Conservation (phyloP, 129 eudicot genomes). For the Flaveria linearis region DNA sequence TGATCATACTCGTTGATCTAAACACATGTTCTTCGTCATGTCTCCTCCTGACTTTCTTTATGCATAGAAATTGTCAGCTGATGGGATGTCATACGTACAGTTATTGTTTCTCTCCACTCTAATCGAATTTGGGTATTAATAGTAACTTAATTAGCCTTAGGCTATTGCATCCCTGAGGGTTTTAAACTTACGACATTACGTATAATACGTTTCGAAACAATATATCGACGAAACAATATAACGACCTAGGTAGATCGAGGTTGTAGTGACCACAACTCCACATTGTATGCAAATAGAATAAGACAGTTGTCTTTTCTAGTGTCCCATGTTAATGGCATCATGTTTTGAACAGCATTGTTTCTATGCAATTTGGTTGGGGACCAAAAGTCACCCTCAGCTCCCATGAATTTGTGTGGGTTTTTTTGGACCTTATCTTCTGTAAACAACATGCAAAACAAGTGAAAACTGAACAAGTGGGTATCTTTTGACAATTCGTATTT, state of each 20-base stretch:
- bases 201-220: neutral
- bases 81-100: no score
- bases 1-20: no score
- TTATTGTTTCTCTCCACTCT: no score
- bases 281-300: conserved; percentile 36
- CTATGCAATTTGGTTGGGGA: conserved; percentile 30
- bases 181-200: conserved; percentile 8
- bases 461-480: conserved; percentile 27
- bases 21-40: no score
- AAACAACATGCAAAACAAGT: conserved; percentile 10
- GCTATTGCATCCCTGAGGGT: no score
- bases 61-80: no score
- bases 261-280: conserved; percentile 41
- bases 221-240: neutral
- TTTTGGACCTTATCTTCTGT: conserved; percentile 32
- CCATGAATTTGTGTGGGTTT: conserved; percentile 37
- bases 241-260: neutral
- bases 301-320: conserved; percentile 37
- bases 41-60: no score
- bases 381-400: conserved; percentile 34
- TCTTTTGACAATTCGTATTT: conserved; percentile 9
- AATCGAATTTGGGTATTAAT: no score
- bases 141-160: no score
- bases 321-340: conserved; percentile 40
- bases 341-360: conserved; percentile 8